These are phyloP conservation scores for Monilinia laxa DNA, from an alignment of 2,329 filamentous ascomycete species.

Conservation along the genomic window DNA sequence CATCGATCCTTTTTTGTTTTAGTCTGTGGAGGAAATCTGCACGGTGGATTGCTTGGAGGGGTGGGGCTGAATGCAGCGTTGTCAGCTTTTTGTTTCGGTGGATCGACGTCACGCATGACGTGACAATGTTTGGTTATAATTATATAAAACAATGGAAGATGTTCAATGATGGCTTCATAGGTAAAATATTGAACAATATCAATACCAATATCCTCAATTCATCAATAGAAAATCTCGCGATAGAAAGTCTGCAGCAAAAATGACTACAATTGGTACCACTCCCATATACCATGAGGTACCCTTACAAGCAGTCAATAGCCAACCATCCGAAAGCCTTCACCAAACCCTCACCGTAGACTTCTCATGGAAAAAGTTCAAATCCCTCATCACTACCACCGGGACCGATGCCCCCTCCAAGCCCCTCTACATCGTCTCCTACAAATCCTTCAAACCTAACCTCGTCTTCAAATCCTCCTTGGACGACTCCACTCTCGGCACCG, in stretches of 20 bases:
- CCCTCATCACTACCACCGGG: conserved; percentile 17
- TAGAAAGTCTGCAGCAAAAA: background rate
- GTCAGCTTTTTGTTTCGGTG: background rate
- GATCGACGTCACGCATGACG: background rate
- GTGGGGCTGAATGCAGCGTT: background rate
- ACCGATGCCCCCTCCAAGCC: background rate
- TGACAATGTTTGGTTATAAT: background rate
- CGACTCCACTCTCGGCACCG: conserved; percentile 23
- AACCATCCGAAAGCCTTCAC: background rate
- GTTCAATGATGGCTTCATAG: too few relatives aligned
- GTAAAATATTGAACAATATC: background rate
- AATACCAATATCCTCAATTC: background rate
- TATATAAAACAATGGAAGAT: background rate
- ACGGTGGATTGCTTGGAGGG: too few relatives aligned
- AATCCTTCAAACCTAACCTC: conserved; percentile 22
- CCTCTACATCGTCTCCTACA: conserved; percentile 28
- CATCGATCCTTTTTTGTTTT: background rate
- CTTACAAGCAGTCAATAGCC: background rate
- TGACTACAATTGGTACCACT: background rate
- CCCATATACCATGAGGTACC: background rate
- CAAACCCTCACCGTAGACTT: conserved; percentile 27
- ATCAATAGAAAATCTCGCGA: background rate
- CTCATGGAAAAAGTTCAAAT: conserved; percentile 30
- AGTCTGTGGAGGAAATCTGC: background rate
- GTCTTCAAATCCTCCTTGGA: conserved; percentile 23